These are phyloP conservation scores for Vitis amurensis DNA, from an alignment of 164 flowering plant genomes.

Conservation along the genomic window DNA sequence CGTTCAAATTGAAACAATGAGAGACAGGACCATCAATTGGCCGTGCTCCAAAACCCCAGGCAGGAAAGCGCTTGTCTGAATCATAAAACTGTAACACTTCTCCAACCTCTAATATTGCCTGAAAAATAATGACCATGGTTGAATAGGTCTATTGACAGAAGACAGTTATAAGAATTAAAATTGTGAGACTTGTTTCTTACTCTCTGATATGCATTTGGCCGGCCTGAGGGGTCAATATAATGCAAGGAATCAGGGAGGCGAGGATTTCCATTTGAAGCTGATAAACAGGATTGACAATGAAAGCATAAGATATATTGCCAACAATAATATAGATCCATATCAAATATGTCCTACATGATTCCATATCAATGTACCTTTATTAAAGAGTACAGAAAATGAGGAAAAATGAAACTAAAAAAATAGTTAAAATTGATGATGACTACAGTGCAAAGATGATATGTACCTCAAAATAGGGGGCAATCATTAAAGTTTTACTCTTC, in stretches of 20 bases:
- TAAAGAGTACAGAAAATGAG: no score
- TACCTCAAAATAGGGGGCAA: no score
- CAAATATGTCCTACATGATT: no score
- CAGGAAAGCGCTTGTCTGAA: constrained; percentile 64
- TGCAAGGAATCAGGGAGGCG: constrained; percentile 85
- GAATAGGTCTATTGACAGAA: background rate
- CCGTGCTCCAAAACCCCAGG: constrained; percentile 89
- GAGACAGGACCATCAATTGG: constrained; percentile 83
- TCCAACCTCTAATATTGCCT: constrained; percentile 71
- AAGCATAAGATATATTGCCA: constrained; percentile 10
- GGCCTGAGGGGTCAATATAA: constrained; percentile 72
- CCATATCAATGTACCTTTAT: no score
- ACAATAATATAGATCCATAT: background rate
- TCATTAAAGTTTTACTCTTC: no score
- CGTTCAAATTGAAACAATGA: constrained; percentile 80
- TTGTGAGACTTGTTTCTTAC: constrained; percentile 34
- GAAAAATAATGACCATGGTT: constrained; percentile 7
- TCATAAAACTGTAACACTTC: constrained; percentile 75
- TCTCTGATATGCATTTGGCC: constrained; percentile 71
- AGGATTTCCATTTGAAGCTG: constrained; percentile 89
- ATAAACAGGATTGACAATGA: constrained; percentile 8
- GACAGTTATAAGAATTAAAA: background rate
- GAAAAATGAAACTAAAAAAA: no score
- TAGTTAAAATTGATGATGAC: no score
- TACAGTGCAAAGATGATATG: no score